Evolutionary conservation across 73 alveolate genomes (phyloP).

Genomic region (Stentor roeselii): DNA sequence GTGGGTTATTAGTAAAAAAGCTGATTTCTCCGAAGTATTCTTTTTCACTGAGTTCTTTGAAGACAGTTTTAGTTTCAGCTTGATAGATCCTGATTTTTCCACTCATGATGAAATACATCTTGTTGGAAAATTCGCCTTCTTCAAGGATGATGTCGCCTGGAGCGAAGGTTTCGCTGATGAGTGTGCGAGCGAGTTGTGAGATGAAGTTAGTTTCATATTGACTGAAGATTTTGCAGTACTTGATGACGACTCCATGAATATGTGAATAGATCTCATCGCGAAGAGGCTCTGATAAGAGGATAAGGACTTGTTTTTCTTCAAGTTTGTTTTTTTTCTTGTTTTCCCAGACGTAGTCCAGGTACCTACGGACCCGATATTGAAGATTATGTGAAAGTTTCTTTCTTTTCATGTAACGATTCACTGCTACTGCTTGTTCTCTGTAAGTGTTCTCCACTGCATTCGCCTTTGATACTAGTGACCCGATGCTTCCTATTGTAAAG

Average conservation of each 20-base stretch:
- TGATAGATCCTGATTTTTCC: constrained; percentile 52
- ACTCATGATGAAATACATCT: constrained; percentile 57
- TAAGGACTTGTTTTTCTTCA: constrained; percentile 58
- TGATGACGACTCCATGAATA: constrained; percentile 52
- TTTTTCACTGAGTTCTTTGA: not conserved
- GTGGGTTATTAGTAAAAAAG: constrained; percentile 49
- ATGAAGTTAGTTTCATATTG: constrained; percentile 42
- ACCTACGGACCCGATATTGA: constrained; percentile 56
- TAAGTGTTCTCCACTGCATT: constrained; percentile 44
- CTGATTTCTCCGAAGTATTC: constrained; percentile 54
- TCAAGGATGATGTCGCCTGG: constrained; percentile 54
- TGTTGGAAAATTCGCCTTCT: constrained; percentile 51
- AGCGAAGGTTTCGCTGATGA: constrained; percentile 50
- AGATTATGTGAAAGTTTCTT: constrained; percentile 60
- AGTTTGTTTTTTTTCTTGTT: constrained; percentile 49
- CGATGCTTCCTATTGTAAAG: constrained; percentile 44
- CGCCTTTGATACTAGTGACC: constrained; percentile 46
- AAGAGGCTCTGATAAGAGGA: constrained; percentile 44
- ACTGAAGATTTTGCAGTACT: constrained; percentile 43
- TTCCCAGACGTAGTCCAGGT: constrained; percentile 54
- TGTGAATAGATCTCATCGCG: constrained; percentile 46
- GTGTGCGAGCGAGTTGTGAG: constrained; percentile 36
- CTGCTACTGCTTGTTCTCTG: constrained; percentile 62
- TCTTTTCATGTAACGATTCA: constrained; percentile 53
- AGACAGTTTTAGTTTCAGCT: constrained; percentile 13